Evolutionary conservation across 2,329 filamentous ascomycete genomes (phyloP).

Genomic region (Coniella lustricola): DNA sequence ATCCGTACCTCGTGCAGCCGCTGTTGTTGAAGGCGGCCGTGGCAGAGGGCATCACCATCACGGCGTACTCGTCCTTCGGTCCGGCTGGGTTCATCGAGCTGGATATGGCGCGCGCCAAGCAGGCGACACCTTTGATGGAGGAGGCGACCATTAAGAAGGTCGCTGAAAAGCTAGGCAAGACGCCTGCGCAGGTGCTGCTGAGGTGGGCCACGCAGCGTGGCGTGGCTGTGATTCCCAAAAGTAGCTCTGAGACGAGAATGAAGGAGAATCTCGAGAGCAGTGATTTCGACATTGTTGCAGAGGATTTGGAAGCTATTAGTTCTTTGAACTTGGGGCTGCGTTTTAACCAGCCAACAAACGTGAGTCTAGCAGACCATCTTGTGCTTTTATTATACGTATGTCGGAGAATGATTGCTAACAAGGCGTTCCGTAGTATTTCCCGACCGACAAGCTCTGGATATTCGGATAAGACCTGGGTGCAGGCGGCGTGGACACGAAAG

Average conservation of each 20-base stretch:
- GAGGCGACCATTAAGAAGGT: conserved; percentile 57
- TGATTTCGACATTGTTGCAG: conserved; percentile 57
- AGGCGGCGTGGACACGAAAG: too few species aligned
- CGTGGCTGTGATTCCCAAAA: conserved; percentile 78
- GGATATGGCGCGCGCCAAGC: conserved; percentile 59
- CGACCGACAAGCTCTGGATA: conserved; percentile 50
- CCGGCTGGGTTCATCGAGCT: conserved; percentile 74
- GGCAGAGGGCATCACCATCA: conserved; percentile 64
- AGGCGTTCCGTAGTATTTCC: conserved; percentile 40
- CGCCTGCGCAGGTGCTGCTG: conserved; percentile 72
- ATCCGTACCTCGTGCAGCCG: conserved; percentile 77
- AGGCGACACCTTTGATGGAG: conserved; percentile 63
- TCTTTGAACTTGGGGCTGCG: conserved; percentile 58
- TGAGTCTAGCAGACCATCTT: too few species aligned
- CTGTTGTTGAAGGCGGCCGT: conserved; percentile 64
- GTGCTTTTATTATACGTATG: neutral
- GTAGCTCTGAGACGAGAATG: conserved; percentile 46
- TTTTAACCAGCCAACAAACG: conserved; percentile 63
- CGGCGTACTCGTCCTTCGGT: conserved; percentile 79
- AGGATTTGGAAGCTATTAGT: conserved; percentile 61
- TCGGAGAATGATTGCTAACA: neutral
- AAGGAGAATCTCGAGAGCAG: conserved; percentile 61
- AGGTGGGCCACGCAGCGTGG: conserved; percentile 82
- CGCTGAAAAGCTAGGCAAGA: conserved; percentile 63
- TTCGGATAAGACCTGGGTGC: conserved; percentile 38